Percentiles rank a stretch among this genome's conserved stretches.
Conservation (phyloP, 768 basidiomycete species). For the Collybiopsis luxurians region DNA sequence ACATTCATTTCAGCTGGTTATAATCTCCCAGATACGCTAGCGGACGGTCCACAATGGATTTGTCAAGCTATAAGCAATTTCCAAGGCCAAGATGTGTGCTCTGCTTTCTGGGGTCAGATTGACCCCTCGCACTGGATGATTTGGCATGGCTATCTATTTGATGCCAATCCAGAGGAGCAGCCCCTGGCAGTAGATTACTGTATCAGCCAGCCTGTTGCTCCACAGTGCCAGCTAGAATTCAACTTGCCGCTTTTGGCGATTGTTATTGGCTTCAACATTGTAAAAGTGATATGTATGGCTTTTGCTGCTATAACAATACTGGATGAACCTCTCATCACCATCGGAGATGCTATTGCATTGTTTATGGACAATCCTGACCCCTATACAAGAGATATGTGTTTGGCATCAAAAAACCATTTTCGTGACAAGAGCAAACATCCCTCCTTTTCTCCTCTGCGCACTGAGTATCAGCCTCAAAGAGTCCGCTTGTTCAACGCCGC, state of each 20-base stretch:
- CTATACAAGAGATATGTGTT: not conserved
- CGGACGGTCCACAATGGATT: not conserved
- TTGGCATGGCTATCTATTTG: not conserved
- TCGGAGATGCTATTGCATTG: not conserved
- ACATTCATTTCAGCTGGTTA: not conserved
- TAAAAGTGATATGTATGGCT: not conserved
- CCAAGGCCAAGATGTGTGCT: not conserved
- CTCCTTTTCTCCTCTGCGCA: too few species aligned
- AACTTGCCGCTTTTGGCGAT: not conserved
- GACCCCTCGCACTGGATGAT: not conserved
- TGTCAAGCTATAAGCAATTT: not conserved
- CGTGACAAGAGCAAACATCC: too few species aligned
- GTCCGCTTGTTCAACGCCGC: too few species aligned
- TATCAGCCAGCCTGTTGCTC: not conserved
- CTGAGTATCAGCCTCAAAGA: too few species aligned
- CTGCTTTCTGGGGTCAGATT: not conserved
- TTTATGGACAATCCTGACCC: not conserved
- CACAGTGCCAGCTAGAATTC: not conserved
- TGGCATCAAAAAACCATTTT: not conserved
- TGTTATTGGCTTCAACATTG: not conserved
- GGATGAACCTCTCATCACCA: not conserved
- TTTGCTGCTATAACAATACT: not conserved
- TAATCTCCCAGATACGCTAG: not conserved
- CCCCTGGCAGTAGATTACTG: not conserved
- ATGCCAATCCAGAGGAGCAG: not conserved